Conservation (phyloP, 805 yeast species). For the Lipomyces chichibuensis region DNA sequence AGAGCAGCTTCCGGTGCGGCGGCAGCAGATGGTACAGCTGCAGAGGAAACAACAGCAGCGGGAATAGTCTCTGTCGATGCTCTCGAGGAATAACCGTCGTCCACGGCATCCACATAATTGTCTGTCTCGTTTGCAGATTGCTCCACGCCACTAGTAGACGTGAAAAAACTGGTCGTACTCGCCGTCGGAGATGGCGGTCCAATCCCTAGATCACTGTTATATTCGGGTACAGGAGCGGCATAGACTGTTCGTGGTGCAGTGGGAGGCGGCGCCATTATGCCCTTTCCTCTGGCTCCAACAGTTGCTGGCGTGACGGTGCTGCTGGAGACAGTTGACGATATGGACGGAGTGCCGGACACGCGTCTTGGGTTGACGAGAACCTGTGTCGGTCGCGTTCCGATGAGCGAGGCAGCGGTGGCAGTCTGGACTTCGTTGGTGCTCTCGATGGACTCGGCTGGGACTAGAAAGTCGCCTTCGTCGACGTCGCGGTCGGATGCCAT, state of each 20-base stretch:
- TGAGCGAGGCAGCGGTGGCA: conserved; percentile 28
- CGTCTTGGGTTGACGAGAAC: conserved; percentile 31
- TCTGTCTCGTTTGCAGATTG: conserved; percentile 14
- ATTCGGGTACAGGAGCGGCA: background rate
- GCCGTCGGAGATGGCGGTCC: conserved; percentile 29
- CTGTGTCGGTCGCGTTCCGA: conserved; percentile 21
- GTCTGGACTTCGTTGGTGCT: conserved; percentile 17
- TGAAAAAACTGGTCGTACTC: conserved; percentile 27
- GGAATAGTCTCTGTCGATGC: conserved; percentile 21
- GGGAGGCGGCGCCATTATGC: conserved; percentile 22
- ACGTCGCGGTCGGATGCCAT: conserved; percentile 4
- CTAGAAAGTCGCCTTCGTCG: conserved; percentile 14
- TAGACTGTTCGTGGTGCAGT: conserved; percentile 8
- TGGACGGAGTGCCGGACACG: conserved; percentile 28
- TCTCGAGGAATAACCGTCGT: conserved; percentile 14
- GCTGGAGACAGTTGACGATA: conserved; percentile 10
- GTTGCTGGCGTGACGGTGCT: conserved; percentile 14
- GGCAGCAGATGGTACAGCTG: background rate
- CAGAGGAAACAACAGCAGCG: conserved; percentile 9
- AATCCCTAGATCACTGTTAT: background rate
- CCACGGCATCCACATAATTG: conserved; percentile 16
- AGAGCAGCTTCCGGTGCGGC: background rate
- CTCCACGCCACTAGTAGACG: conserved; percentile 14
- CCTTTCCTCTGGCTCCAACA: background rate
- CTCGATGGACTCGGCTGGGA: conserved; percentile 20